These are phyloP conservation scores for Backusella luteola DNA, from an alignment of 192 early-diverging fungal species.

Conservation along the genomic window DNA sequence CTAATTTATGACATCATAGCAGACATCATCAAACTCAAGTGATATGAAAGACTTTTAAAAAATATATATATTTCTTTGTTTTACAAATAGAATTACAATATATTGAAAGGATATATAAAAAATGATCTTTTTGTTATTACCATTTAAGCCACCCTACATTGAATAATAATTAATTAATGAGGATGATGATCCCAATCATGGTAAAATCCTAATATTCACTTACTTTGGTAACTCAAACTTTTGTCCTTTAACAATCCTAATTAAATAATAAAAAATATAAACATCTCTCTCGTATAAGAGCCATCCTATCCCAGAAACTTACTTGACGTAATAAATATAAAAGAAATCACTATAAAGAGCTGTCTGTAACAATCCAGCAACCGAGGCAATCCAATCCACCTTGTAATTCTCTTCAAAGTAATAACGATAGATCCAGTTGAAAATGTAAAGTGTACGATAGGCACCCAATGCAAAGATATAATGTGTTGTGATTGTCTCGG, in stretches of 20 bases:
- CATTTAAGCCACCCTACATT: neutral
- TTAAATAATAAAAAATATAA: neutral
- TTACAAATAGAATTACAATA: neutral
- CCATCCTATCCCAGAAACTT: slow-evolving; percentile 17
- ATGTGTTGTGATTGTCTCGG: slow-evolving; percentile 98
- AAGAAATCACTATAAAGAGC: slow-evolving; percentile 97
- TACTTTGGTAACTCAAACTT: slow-evolving; percentile 66
- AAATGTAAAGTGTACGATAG: slow-evolving; percentile 83
- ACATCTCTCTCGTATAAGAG: neutral
- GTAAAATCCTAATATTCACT: slow-evolving; percentile 1
- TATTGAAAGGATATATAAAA: neutral
- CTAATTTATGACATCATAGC: no score
- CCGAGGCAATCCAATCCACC: slow-evolving; percentile 79
- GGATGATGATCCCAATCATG: neutral
- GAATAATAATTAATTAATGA: neutral
- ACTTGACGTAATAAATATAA: slow-evolving; percentile 90
- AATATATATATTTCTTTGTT: neutral
- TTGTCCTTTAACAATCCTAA: slow-evolving; percentile 66
- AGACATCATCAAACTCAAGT: no score
- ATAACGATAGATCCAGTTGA: slow-evolving; percentile 97
- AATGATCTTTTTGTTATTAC: neutral
- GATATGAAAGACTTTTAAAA: neutral
- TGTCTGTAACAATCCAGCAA: slow-evolving; percentile 93
- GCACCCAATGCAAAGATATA: slow-evolving; percentile 97
- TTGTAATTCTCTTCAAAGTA: neutral